Evolutionary conservation across 768 basidiomycete genomes (phyloP).

Genomic region (Pleurotus platypus): DNA sequence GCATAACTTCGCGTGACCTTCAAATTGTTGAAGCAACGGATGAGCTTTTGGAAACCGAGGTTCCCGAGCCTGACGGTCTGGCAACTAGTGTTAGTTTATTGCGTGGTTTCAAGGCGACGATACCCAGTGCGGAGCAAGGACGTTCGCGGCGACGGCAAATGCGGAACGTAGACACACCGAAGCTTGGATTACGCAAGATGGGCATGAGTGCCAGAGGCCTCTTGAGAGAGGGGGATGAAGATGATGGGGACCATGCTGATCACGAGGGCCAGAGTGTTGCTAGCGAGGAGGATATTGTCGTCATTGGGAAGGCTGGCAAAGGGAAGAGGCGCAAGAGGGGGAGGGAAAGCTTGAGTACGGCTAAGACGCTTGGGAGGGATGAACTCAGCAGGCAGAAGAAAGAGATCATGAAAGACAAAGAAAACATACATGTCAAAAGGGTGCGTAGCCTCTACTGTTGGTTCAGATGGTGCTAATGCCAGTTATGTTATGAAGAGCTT

Average conservation of each 20-base stretch:
- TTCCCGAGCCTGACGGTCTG: conserved; percentile 72
- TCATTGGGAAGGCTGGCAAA: conserved; percentile 47
- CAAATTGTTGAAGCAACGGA: conserved; percentile 81
- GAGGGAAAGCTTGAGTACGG: conserved; percentile 63
- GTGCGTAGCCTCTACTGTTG: conserved; percentile 40
- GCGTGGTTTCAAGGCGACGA: conserved; percentile 91
- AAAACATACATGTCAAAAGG: conserved; percentile 85
- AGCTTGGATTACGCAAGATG: conserved; percentile 74
- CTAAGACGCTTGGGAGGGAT: conserved; percentile 74
- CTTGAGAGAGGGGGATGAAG: conserved; percentile 53
- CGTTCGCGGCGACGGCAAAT: conserved; percentile 74
- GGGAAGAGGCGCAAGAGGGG: conserved; percentile 51
- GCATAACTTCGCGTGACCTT: conserved; percentile 79
- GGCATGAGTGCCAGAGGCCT: conserved; percentile 79
- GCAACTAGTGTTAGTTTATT: conserved; percentile 77
- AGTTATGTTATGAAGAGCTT: conserved; percentile 53
- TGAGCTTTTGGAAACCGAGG: conserved; percentile 64
- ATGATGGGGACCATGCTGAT: conserved; percentile 30
- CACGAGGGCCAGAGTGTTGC: conserved; percentile 56
- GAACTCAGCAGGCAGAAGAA: conserved; percentile 81
- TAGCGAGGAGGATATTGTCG: conserved; percentile 76
- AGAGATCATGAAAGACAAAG: conserved; percentile 89
- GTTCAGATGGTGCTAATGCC: conserved; percentile 10
- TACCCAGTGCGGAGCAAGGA: conserved; percentile 83
- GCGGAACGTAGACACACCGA: conserved; percentile 73